Evolutionary conservation across 2,329 filamentous ascomycete genomes (phyloP).

Genomic region (Corynespora cassiicola): DNA sequence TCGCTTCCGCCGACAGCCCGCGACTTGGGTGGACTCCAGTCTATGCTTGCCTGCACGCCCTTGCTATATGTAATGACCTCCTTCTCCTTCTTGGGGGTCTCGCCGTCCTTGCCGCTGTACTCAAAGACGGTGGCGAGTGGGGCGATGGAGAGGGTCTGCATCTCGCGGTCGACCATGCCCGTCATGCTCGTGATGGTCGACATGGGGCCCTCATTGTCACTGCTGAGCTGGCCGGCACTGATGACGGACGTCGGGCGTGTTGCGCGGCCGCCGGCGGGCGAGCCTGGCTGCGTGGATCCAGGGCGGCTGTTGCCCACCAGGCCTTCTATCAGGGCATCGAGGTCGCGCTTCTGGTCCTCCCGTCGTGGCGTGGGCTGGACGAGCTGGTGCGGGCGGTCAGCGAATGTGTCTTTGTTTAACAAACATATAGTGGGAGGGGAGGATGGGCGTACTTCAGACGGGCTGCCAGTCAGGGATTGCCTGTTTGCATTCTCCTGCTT

Average conservation of each 20-base stretch:
- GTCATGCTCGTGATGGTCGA: constrained; percentile 26
- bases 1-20: constrained; percentile 60
- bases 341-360: constrained; percentile 73
- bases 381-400: constrained; percentile 56
- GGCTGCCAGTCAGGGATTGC: constrained; percentile 65
- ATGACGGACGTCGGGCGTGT: constrained; percentile 88
- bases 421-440: constrained; percentile 2
- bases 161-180: constrained; percentile 49
- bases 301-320: constrained; percentile 81
- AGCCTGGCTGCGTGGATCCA: constrained; percentile 66
- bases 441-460: constrained; percentile 68
- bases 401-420: constrained; percentile 5
- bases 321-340: constrained; percentile 85
- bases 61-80: constrained; percentile 98
- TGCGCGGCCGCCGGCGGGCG: constrained; percentile 55
- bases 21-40: constrained; percentile 66
- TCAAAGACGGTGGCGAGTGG: constrained; percentile 81
- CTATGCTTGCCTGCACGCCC: constrained; percentile 87
- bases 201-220: constrained; percentile 60
- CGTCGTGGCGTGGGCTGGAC: constrained; percentile 74
- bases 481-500: constrained; percentile 75
- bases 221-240: constrained; percentile 81
- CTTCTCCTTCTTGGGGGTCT: constrained; percentile 66
- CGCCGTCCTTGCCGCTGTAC: constrained; percentile 75
- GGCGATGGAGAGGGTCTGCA: constrained; percentile 76